Base-by-base conservation (phyloP, 2,329 filamentous ascomycete species). In the Diatrype stigma region DNA sequence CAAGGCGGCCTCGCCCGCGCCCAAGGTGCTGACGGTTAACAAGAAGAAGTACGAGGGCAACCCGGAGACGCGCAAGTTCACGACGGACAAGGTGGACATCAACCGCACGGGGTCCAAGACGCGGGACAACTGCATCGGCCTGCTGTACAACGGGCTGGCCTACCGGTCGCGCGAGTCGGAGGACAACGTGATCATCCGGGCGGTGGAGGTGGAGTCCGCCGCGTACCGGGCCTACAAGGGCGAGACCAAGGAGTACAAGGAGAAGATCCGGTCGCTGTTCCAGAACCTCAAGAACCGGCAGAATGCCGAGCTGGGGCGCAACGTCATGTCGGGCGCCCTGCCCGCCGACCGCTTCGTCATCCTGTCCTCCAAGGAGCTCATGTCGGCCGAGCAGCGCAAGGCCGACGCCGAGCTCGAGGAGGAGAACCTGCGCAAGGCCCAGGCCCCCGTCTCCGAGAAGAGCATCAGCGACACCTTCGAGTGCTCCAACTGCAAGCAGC, bases 381-480 rank as follows among this genome's bases (percentile, higher is more conserved):
- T 95, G 75, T 94, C 89, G 45, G 86, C 85, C 46, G 85, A 94
- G 70, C 87, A 89, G 71, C 84, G 85, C 54, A 84, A 83, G 62
- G 82, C 86, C 65, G 91, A 96, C 60, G 75, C 81, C 60, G 84
- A 84, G 68, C 79, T 96, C 47, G 80, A 91, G 67, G 84, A 89
- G 72, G 90, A 96, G 73, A 99, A 99, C 72, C 92, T 97, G 89
- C 91, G 91, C 76, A 90, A 93, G 71, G 90, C 94, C 1, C 95
- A 97, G 85, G 92, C 96, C 11, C 89, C 93, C 51, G 88, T 92
- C 78, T 88, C 85, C 17, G 87, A 96, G 73, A 94, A 91, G 79
- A 92, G 87, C 67, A 90, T 96, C 73, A 91, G 86, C 67, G 87
- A 88, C 67, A 89, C 86, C 51, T 79, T 97, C 64, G 86, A 90